Evolutionary conservation across 768 basidiomycete genomes (phyloP).

Genomic region (Hortiboletus campestris): DNA sequence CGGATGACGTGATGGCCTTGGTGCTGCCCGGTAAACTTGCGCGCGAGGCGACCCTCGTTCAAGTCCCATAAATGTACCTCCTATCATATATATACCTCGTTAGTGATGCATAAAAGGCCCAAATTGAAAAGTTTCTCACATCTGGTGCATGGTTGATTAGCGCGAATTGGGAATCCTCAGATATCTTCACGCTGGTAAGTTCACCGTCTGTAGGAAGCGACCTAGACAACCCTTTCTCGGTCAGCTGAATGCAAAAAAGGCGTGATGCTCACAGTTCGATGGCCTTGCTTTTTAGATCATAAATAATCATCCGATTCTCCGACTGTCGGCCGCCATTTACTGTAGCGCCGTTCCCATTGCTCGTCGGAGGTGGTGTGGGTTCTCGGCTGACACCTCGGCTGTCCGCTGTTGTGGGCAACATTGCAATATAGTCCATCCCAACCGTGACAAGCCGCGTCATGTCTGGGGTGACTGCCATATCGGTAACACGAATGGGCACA

Average conservation of each 20-base stretch:
- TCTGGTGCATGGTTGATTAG: constrained; percentile 86
- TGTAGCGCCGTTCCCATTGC: constrained; percentile 33
- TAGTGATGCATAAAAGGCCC: background rate
- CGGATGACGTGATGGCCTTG: constrained; percentile 85
- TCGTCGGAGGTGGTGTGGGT: constrained; percentile 30
- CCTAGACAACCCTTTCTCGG: constrained; percentile 35
- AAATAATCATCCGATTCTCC: constrained; percentile 71
- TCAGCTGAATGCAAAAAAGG: constrained; percentile 9
- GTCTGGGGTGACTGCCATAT: constrained; percentile 86
- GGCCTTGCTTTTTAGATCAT: constrained; percentile 67
- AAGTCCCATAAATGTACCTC: constrained; percentile 91
- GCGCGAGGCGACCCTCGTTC: constrained; percentile 60
- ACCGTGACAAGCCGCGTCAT: constrained; percentile 80
- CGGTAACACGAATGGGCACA: constrained; percentile 77
- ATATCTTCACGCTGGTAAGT: constrained; percentile 84
- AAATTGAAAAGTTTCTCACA: constrained; percentile 44
- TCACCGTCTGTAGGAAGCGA: constrained; percentile 72
- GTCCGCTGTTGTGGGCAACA: constrained; percentile 16
- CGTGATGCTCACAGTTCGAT: constrained; percentile 59
- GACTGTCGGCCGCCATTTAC: constrained; percentile 37
- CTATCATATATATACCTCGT: constrained; percentile 39
- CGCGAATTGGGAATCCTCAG: constrained; percentile 81
- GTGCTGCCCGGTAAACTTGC: constrained; percentile 83
- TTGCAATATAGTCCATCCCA: constrained; percentile 54
- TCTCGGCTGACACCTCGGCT: constrained; percentile 37